These are phyloP conservation scores for Wickerhamiella allomyrinae DNA, from an alignment of 805 yeast species.

Conservation along the genomic window DNA sequence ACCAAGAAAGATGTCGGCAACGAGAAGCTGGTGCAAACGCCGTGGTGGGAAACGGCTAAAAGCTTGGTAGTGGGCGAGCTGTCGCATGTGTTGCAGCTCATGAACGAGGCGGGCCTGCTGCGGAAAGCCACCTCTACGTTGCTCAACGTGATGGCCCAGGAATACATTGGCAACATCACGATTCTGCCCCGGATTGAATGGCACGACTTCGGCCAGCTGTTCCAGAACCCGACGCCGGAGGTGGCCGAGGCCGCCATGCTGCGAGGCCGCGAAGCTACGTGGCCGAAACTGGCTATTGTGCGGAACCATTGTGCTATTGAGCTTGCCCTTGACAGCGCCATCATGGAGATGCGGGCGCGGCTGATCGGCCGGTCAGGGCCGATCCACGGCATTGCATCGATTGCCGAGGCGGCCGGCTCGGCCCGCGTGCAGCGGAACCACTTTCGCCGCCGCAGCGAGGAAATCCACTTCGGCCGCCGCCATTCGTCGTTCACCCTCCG, in stretches of 20 bases:
- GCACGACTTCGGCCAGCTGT: slow-evolving; percentile 43
- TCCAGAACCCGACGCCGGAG: slow-evolving; percentile 71
- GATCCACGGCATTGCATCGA: not conserved
- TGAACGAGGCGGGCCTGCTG: slow-evolving; percentile 63
- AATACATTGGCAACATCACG: slow-evolving; percentile 87
- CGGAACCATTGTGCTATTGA: slow-evolving; percentile 84
- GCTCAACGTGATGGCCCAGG: slow-evolving; percentile 66
- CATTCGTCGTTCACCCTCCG: slow-evolving; percentile 1
- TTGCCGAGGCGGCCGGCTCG: slow-evolving; percentile 1
- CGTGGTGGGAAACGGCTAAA: slow-evolving; percentile 17
- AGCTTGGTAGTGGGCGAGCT: slow-evolving; percentile 47
- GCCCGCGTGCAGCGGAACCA: not conserved
- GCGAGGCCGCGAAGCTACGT: slow-evolving; percentile 81
- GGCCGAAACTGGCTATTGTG: slow-evolving; percentile 82
- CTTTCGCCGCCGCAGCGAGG: slow-evolving; percentile 2
- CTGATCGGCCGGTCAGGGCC: slow-evolving; percentile 7
- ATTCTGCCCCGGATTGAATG: slow-evolving; percentile 62
- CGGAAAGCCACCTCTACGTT: slow-evolving; percentile 59
- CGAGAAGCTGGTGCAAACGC: not conserved
- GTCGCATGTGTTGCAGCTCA: slow-evolving; percentile 59
- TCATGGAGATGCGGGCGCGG: slow-evolving; percentile 41
- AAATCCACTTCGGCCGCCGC: slow-evolving; percentile 1
- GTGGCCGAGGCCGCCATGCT: slow-evolving; percentile 54
- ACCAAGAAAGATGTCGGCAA: slow-evolving; percentile 12
- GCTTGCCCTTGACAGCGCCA: slow-evolving; percentile 70